Evolutionary conservation across 2,329 filamentous ascomycete species (phyloP), one percentile per base, ranked within the genome.

Genomic region (Trichoderma semiorbis): DNA sequence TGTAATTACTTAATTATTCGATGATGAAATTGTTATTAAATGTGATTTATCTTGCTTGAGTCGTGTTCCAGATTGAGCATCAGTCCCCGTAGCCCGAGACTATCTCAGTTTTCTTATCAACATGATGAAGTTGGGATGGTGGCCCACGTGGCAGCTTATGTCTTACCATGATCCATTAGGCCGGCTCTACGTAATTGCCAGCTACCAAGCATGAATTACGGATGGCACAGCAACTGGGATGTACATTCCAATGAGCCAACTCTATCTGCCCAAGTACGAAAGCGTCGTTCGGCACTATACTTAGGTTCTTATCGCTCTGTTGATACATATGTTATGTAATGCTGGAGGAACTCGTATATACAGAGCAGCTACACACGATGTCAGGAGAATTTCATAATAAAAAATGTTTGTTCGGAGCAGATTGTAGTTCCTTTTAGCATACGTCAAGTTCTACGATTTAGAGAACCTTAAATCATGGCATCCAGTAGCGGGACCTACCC

Each of bases 1-100:
- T 83, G 81, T 84, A 84, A 83, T 84, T 81, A 80, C 26, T 69
- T 69, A 69, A 69, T 69, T 67, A 36, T 69, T 69, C 39, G 57
- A 69, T 28, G 66, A 69, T 18, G 32, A 39, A 34, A 34, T 5
- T 53, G 26, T 47, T 39, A 39, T 43, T 39, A n/a, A 7, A 21
- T 32, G 62, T 64, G 61, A 63, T 66, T 3, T 5, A 36, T 24
- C 4, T 50, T 36, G 14, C 1, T 64, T 39, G 10, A n/a, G 10
- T 7, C 30, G 16, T 53, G 47, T 34, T 34, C 7, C 10, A 14
- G 18, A 60, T 18, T 5, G 8, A 34, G 2, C 28, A 32, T 30
- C 16, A 32, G 7, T n/a, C 18, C 1, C 4, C 10, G 18, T 7
- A 18, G 28, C 6, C 55, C 30, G 12, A 34, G 28, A 60, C 28